Percentiles rank a stretch among this genome's conserved stretches.
Evolutionary conservation across 345 rosid genomes (phyloP).

Genomic region (Schrenkiella parvula): DNA sequence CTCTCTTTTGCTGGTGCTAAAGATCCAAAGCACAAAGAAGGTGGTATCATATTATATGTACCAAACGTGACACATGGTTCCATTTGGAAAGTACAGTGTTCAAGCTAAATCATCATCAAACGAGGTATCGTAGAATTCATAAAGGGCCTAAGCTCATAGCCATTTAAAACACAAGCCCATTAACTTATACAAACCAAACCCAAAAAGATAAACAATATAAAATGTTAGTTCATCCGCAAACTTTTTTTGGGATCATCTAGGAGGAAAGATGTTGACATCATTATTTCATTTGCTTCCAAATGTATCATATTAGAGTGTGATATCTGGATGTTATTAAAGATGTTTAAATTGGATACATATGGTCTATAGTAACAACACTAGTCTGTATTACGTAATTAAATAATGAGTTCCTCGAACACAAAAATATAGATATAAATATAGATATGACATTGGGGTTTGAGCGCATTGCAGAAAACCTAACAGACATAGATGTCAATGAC

Average conservation of each 20-base stretch:
- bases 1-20: background rate
- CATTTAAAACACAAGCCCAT: background rate
- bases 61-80: background rate
- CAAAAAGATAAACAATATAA: background rate
- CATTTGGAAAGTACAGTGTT: background rate
- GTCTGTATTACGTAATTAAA: background rate
- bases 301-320: too few relatives aligned
- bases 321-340: too few relatives aligned
- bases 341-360: too few relatives aligned
- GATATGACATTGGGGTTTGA: constrained; percentile 28
- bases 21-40: too few relatives aligned
- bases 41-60: background rate
- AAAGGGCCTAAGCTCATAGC: background rate
- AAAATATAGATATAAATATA: background rate
- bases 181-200: background rate
- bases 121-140: too few relatives aligned
- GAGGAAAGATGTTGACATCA: background rate
- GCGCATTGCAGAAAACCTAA: constrained; percentile 25
- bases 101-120: background rate
- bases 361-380: background rate
- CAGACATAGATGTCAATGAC: constrained; percentile 34
- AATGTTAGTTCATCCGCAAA: background rate
- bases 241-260: background rate
- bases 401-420: constrained; percentile 20
- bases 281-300: background rate